Evolutionary conservation across 2,329 filamentous ascomycete species (phyloP).

Genomic region (Elsinoe necatrix): DNA sequence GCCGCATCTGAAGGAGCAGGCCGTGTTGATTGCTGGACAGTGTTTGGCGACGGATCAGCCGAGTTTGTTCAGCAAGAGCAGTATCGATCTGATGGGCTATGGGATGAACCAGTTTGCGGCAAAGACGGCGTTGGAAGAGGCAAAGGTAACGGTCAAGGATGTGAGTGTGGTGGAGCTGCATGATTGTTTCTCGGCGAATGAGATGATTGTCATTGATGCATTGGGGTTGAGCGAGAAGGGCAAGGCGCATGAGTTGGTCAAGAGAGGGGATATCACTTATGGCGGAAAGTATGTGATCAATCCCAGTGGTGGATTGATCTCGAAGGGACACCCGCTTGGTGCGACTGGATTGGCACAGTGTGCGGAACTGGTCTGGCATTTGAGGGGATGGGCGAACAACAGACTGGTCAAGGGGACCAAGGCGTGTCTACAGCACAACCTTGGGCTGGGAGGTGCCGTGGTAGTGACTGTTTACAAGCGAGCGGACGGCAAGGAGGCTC

Average conservation of each 20-base stretch:
- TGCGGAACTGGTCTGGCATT: slow-evolving; percentile 89
- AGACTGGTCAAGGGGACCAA: slow-evolving; percentile 59
- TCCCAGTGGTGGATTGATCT: slow-evolving; percentile 88
- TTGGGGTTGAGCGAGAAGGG: slow-evolving; percentile 68
- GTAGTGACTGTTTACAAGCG: slow-evolving; percentile 86
- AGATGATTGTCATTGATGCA: slow-evolving; percentile 84
- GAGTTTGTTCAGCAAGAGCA: slow-evolving; percentile 64
- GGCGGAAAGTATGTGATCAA: slow-evolving; percentile 77
- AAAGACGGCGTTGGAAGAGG: slow-evolving; percentile 62
- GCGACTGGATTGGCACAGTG: slow-evolving; percentile 94
- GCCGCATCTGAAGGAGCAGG: slow-evolving; percentile 71
- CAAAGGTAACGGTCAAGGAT: slow-evolving; percentile 56
- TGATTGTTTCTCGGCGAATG: slow-evolving; percentile 94
- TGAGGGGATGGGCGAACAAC: slow-evolving; percentile 94
- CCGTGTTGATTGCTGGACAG: slow-evolving; percentile 84
- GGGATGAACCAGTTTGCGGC: slow-evolving; percentile 72
- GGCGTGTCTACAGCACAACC: slow-evolving; percentile 80
- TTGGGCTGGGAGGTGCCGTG: slow-evolving; percentile 82
- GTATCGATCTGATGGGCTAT: slow-evolving; percentile 85
- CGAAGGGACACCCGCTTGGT: slow-evolving; percentile 89
- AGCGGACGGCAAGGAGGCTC: slow-evolving; percentile 62
- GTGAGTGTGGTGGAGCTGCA: slow-evolving; percentile 85
- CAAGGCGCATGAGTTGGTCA: slow-evolving; percentile 86
- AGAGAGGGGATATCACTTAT: slow-evolving; percentile 82
- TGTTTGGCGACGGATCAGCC: slow-evolving; percentile 77